phyloP scores from a whole-genome alignment of 345 rosid genomes.

The Bretschneidera sinensis region DNA sequence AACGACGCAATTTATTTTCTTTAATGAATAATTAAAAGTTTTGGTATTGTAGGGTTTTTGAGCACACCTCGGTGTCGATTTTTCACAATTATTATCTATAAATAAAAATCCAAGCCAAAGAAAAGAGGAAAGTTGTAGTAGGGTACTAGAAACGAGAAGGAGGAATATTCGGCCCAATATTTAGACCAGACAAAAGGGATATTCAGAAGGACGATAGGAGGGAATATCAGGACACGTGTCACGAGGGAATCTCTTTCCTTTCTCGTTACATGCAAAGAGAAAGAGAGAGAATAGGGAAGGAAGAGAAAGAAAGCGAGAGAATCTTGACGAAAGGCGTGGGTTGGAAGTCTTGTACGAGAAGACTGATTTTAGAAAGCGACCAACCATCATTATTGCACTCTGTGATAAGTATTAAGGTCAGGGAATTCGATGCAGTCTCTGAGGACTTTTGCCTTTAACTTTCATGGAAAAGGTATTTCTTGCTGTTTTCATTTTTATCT shows the following conservation, averaged over 20 bases:
- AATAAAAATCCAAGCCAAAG: no score
- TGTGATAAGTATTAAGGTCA: neutral
- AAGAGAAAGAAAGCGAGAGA: conserved; percentile 15
- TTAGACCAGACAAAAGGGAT: conserved; percentile 59
- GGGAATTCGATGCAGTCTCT: conserved; percentile 50
- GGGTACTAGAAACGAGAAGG: neutral
- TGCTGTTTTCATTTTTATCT: neutral
- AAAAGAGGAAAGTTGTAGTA: neutral
- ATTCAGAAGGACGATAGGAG: conserved; percentile 40
- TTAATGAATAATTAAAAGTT: no score
- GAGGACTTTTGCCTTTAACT: conserved; percentile 19
- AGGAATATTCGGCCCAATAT: conserved; percentile 30
- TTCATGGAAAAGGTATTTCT: conserved; percentile 27
- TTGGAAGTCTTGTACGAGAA: conserved; percentile 22
- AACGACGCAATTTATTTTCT: no score
- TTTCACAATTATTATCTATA: no score
- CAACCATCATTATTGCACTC: conserved; percentile 22
- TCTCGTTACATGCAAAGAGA: neutral
- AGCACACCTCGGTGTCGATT: no score
- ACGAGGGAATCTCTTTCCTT: conserved; percentile 38
- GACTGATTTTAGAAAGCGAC: conserved; percentile 48
- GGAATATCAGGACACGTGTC: conserved; percentile 54
- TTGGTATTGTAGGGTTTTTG: no score
- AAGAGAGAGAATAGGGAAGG: conserved; percentile 14
- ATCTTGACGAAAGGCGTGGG: conserved; percentile 21